A percentile compares a stretch with the other conserved stretches of the same genome.
phyloP scores from a whole-genome alignment of 2,329 filamentous ascomycete genomes.

The Fusarium illudens region DNA sequence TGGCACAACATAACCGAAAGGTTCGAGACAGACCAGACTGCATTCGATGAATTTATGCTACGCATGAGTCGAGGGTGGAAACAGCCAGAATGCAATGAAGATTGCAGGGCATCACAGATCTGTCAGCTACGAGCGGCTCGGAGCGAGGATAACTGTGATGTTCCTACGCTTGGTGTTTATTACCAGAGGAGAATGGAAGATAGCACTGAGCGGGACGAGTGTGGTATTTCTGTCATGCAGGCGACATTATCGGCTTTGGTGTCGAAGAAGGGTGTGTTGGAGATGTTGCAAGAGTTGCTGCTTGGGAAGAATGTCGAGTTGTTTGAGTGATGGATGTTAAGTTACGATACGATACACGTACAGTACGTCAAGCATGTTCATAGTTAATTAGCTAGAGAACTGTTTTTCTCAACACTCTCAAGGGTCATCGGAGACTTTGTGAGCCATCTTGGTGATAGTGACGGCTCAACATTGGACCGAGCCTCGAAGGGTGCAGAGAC shows the following conservation, averaged over 20 bases:
- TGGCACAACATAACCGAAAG: conserved; percentile 65
- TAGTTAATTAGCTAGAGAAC: background rate
- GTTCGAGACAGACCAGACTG: conserved; percentile 53
- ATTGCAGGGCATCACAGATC: conserved; percentile 56
- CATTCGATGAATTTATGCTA: conserved; percentile 58
- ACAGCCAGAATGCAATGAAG: conserved; percentile 50
- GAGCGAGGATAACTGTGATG: conserved; percentile 61
- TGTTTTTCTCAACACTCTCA: background rate
- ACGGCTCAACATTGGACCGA: background rate
- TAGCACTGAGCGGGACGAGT: conserved; percentile 39
- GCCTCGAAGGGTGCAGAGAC: background rate
- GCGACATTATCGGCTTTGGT: conserved; percentile 41
- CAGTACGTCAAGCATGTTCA: background rate
- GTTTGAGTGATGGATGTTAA: background rate
- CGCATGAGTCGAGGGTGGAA: conserved; percentile 59
- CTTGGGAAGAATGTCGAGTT: conserved; percentile 7
- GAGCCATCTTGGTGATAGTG: background rate
- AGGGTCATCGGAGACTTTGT: background rate
- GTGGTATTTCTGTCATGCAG: conserved; percentile 42
- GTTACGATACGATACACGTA: background rate
- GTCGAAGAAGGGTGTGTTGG: conserved; percentile 37
- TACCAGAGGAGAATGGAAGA: conserved; percentile 43
- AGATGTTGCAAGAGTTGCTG: conserved; percentile 34
- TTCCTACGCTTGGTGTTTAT: conserved; percentile 47
- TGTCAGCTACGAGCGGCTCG: conserved; percentile 63